Percentiles rank a stretch among this genome's conserved stretches.
phyloP scores from a whole-genome alignment of 2,329 filamentous ascomycete species.

The Sporothrix luriei region DNA sequence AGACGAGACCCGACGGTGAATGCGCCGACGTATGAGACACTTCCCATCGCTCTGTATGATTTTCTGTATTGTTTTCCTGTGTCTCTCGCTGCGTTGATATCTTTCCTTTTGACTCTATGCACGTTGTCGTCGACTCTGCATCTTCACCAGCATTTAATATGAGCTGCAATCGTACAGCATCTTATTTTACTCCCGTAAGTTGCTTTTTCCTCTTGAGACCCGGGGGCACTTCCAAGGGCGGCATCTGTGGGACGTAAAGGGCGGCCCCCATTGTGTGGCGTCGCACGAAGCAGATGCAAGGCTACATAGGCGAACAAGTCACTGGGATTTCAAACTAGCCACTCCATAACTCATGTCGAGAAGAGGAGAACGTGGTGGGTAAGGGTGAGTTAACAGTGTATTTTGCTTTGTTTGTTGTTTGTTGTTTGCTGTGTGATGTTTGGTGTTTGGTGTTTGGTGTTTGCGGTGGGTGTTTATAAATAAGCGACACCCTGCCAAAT shows the following conservation, averaged over 20 bases:
- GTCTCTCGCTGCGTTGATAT: not conserved
- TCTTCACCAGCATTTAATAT: not conserved
- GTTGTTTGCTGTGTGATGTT: not conserved
- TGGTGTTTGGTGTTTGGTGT: not conserved
- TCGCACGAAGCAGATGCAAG: constrained; percentile 23
- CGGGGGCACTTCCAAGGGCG: not conserved
- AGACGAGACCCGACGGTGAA: not conserved
- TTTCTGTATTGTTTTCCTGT: not conserved
- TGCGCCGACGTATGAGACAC: not conserved
- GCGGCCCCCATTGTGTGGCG: constrained; percentile 13
- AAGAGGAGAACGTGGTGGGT: too few species aligned
- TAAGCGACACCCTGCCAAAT: constrained; percentile 1
- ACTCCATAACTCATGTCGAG: constrained; percentile 1
- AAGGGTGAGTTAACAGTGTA: not conserved
- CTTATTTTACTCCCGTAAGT: not conserved
- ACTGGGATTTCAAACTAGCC: constrained; percentile 6
- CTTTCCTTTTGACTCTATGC: not conserved
- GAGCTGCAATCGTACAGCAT: constrained; percentile 5
- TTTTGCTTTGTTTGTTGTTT: not conserved
- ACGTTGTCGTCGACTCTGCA: not conserved
- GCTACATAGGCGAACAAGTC: constrained; percentile 21
- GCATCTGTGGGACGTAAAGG: not conserved
- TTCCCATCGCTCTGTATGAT: not conserved
- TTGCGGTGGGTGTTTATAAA: not conserved
- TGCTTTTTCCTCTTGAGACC: not conserved